phyloP scores from a whole-genome alignment of 176 grass and related monocot genomes.

The Carex myosuroides region DNA sequence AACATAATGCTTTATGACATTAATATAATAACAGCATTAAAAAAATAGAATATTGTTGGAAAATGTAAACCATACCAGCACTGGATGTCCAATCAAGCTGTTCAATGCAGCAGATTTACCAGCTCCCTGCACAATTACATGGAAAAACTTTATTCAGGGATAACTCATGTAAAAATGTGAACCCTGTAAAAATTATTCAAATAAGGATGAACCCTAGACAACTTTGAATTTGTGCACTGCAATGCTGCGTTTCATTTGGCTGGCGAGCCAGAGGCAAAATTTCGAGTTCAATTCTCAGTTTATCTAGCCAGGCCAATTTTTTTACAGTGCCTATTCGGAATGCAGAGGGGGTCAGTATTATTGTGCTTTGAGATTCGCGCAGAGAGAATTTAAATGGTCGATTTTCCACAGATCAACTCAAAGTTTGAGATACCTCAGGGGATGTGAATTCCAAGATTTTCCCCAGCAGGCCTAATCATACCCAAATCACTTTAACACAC shows the following conservation, averaged over 20 bases:
- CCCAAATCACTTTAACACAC: background rate
- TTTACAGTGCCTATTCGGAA: too few species aligned
- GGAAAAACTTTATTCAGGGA: background rate
- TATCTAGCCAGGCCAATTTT: too few species aligned
- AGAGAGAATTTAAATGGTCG: too few species aligned
- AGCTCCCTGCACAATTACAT: slow-evolving; percentile 45
- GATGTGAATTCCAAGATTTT: background rate
- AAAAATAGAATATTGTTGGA: background rate
- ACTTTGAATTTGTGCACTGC: background rate
- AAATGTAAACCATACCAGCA: slow-evolving; percentile 42
- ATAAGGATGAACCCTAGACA: background rate
- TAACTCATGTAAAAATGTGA: background rate
- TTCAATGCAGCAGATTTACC: slow-evolving; percentile 87
- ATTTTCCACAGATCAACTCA: too few species aligned
- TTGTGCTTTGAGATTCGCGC: too few species aligned
- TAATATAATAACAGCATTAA: background rate
- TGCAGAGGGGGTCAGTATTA: too few species aligned
- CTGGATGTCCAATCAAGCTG: slow-evolving; percentile 75
- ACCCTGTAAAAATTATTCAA: background rate
- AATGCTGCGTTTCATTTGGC: background rate
- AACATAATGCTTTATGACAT: background rate
- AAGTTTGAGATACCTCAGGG: too few species aligned
- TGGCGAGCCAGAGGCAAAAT: background rate
- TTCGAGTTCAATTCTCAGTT: background rate
- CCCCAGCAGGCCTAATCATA: background rate